A percentile compares a stretch with the other conserved stretches of the same genome.
phyloP scores from a whole-genome alignment of 164 flowering plant species.

The Umbellularia californica region DNA sequence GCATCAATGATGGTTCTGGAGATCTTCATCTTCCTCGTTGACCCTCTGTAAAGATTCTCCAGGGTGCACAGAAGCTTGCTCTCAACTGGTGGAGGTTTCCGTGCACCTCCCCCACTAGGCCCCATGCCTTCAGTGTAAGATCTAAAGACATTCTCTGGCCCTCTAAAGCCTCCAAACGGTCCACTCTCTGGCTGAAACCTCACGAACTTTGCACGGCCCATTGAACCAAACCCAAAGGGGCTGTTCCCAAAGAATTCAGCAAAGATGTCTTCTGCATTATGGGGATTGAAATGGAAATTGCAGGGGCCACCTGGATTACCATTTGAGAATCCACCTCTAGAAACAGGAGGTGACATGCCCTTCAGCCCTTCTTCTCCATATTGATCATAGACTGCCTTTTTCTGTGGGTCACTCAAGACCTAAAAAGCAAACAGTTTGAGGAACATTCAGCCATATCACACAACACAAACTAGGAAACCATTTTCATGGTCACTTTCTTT shows the following conservation, averaged over 20 bases:
- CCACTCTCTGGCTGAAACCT: constrained; percentile 27
- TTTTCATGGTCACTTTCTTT: no score
- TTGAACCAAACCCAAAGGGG: constrained; percentile 38
- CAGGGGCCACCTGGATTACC: constrained; percentile 19
- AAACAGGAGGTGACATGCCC: constrained; percentile 45
- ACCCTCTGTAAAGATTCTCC: constrained; percentile 54
- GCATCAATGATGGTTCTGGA: constrained; percentile 35
- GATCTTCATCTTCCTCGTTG: constrained; percentile 63
- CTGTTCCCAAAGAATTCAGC: constrained; percentile 51
- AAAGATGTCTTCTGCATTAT: constrained; percentile 53
- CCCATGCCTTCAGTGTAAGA: constrained; percentile 23
- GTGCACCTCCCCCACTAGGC: constrained; percentile 3
- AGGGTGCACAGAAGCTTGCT: constrained; percentile 49
- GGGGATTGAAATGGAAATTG: constrained; percentile 41
- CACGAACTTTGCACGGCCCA: constrained; percentile 24
- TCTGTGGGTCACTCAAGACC: constrained; percentile 63
- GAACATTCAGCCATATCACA: no score
- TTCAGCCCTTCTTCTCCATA: constrained; percentile 63
- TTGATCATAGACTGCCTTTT: constrained; percentile 55
- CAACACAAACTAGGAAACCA: no score
- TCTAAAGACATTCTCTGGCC: constrained; percentile 14
- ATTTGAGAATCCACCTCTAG: constrained; percentile 15
- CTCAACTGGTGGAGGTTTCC: constrained; percentile 47
- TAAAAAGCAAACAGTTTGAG: constrained; percentile 6
- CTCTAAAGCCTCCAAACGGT: constrained; percentile 24